Conservation (phyloP, 2,329 filamentous ascomycete genomes). For the Monascus ruber region DNA sequence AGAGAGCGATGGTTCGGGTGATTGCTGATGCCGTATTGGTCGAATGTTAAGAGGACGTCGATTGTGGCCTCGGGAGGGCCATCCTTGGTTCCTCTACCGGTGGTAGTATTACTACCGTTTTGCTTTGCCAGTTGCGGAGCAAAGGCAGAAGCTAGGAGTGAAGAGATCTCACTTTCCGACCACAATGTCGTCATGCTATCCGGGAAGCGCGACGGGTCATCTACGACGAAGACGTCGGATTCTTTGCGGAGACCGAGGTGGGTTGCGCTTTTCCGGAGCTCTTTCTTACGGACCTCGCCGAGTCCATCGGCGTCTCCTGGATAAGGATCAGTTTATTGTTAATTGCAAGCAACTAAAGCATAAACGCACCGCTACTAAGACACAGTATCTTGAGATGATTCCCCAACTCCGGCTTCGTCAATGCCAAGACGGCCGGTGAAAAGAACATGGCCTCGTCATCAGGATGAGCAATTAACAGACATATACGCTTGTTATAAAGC, state of each 20-base stretch:
- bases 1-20: conserved; percentile 93
- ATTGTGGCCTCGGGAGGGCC: conserved; percentile 46
- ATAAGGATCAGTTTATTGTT: not conserved
- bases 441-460: conserved; percentile 99
- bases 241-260: conserved; percentile 61
- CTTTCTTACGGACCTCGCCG: conserved; percentile 68
- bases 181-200: conserved; percentile 80
- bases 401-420: conserved; percentile 65
- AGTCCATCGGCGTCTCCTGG: conserved; percentile 75
- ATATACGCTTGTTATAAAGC: conserved; percentile 73
- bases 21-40: conserved; percentile 65
- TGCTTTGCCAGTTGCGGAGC: conserved; percentile 47
- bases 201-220: conserved; percentile 64
- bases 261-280: conserved; percentile 70
- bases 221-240: conserved; percentile 76
- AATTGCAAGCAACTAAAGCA: not conserved
- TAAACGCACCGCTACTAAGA: conserved; percentile 60
- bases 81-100: conserved; percentile 27
- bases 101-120: conserved; percentile 4
- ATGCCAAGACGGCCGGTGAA: conserved; percentile 71
- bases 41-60: conserved; percentile 83
- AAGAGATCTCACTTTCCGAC: conserved; percentile 59
- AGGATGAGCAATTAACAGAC: conserved; percentile 88
- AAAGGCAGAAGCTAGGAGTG: conserved; percentile 61
- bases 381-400: conserved; percentile 95